These are phyloP conservation scores for Taphrina pruni DNA, from an alignment of 1,139 yeast species.

Conservation along the genomic window DNA sequence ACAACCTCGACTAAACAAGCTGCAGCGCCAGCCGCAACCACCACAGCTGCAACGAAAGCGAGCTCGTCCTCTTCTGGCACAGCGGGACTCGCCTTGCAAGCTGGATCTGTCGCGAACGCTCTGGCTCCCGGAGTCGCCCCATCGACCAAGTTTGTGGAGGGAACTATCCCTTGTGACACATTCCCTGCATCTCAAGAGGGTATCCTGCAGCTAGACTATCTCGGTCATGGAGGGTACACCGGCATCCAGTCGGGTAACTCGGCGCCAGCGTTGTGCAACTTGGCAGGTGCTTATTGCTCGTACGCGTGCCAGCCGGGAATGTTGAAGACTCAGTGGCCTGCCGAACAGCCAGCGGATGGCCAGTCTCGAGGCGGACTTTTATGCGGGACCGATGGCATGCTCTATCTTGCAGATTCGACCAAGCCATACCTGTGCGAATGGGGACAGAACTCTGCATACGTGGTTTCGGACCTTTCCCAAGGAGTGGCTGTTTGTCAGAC, in stretches of 20 bases:
- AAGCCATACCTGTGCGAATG: constrained; percentile 76
- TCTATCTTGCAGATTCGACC: constrained; percentile 74
- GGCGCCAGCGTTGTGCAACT: constrained; percentile 60
- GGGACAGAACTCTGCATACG: constrained; percentile 75
- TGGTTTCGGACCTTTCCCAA: constrained; percentile 66
- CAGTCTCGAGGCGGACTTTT: constrained; percentile 87
- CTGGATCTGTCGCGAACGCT: constrained; percentile 25
- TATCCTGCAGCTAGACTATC: constrained; percentile 81
- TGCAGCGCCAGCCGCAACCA: constrained; percentile 1
- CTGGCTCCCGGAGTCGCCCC: constrained; percentile 52
- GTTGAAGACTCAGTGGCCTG: constrained; percentile 98
- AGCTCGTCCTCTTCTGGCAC: constrained; percentile 2
- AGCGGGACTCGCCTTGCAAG: constrained; percentile 13
- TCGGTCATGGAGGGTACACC: constrained; percentile 90
- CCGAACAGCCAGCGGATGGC: constrained; percentile 80
- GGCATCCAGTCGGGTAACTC: constrained; percentile 69
- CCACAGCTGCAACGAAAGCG: neutral
- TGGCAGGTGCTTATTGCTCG: constrained; percentile 86
- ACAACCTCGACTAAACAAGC: neutral
- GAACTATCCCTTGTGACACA: constrained; percentile 70
- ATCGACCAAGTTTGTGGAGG: constrained; percentile 72
- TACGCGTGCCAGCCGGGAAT: constrained; percentile 95
- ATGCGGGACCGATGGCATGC: constrained; percentile 71
- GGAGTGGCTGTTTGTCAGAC: constrained; percentile 92
- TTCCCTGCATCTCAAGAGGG: constrained; percentile 89